Evolutionary conservation across 257 asterid genomes (phyloP).

Genomic region (Fraxinus anomala): DNA sequence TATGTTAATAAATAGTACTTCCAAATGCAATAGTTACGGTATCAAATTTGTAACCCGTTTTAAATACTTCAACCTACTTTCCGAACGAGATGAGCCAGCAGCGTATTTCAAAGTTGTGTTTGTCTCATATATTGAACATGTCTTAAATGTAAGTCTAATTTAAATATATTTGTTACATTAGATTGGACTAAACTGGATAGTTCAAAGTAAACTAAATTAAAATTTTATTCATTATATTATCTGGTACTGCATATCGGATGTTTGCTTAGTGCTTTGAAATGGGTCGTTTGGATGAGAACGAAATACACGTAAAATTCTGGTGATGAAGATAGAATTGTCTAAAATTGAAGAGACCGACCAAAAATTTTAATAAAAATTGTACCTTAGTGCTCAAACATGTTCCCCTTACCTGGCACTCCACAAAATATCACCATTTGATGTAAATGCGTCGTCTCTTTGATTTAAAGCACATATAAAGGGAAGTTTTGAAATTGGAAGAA

Average conservation of each 20-base stretch:
- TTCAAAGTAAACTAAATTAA: too few relatives aligned
- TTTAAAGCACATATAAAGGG: neutral
- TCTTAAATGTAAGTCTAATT: too few relatives aligned
- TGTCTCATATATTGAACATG: neutral
- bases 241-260: too few relatives aligned
- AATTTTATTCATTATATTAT: too few relatives aligned
- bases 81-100: too few relatives aligned
- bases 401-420: constrained; percentile 8
- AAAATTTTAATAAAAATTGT: neutral
- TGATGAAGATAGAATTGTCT: neutral
- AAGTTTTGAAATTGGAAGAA: constrained; percentile 31
- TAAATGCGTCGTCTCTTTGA: constrained; percentile 5
- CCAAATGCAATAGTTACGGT: too few relatives aligned
- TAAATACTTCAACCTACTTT: neutral
- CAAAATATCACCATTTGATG: constrained; percentile 8
- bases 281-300: neutral
- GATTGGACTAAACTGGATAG: neutral
- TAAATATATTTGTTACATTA: neutral
- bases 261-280: too few relatives aligned
- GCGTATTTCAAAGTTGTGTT: neutral
- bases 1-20: neutral
- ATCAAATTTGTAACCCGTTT: too few relatives aligned
- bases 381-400: neutral
- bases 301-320: too few relatives aligned
- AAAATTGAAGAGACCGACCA: neutral